phyloP scores from a whole-genome alignment of 768 basidiomycete species.

The Hygrophorus pudorinus region DNA sequence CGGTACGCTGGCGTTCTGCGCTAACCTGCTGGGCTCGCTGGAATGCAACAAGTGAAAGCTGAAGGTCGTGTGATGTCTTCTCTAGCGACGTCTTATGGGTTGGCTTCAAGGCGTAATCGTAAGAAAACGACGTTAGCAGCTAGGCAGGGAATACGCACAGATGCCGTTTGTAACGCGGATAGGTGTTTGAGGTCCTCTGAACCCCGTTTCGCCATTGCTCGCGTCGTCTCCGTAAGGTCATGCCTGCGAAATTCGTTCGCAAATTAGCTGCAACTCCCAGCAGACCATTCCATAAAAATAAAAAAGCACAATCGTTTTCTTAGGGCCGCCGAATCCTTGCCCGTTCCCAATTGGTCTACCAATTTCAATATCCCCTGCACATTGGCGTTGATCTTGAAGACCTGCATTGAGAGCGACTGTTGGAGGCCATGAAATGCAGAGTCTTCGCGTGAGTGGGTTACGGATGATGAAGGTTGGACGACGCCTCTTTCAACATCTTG shows the following conservation, averaged over 20 bases:
- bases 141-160: slow-evolving; percentile 32
- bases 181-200: slow-evolving; percentile 91
- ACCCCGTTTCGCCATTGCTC: slow-evolving; percentile 89
- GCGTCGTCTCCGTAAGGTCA: slow-evolving; percentile 89
- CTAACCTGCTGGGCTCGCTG: slow-evolving; percentile 87
- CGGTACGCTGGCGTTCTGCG: slow-evolving; percentile 81
- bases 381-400: slow-evolving; percentile 98
- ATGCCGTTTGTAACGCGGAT: slow-evolving; percentile 49
- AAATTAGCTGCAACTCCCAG: neutral
- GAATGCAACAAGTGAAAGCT: slow-evolving; percentile 82
- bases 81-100: slow-evolving; percentile 75
- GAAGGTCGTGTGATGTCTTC: slow-evolving; percentile 91
- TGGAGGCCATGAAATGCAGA: slow-evolving; percentile 67
- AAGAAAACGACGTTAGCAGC: neutral
- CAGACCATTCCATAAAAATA: too few species aligned
- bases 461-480: slow-evolving; percentile 21
- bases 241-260: slow-evolving; percentile 39
- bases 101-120: slow-evolving; percentile 34
- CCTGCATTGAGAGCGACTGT: slow-evolving; percentile 78
- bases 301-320: slow-evolving; percentile 74
- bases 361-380: slow-evolving; percentile 90
- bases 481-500: slow-evolving; percentile 46
- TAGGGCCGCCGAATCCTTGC: slow-evolving; percentile 66
- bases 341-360: slow-evolving; percentile 92
- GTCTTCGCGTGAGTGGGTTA: slow-evolving; percentile 50